phyloP scores from a whole-genome alignment of 257 asterid species.

The Voacanga thouarsii region DNA sequence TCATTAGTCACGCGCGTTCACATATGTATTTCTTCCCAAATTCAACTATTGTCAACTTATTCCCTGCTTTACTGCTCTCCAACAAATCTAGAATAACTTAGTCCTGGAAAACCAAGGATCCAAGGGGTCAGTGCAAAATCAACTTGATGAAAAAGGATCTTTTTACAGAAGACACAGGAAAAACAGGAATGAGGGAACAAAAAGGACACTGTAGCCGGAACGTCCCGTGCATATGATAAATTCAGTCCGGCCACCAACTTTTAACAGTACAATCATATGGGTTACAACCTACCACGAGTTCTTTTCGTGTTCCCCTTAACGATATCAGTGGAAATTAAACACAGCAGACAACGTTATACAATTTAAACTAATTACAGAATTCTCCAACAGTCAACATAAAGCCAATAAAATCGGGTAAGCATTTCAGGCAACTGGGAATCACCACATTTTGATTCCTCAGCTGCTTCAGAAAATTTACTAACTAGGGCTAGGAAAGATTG shows the following conservation, averaged over 20 bases:
- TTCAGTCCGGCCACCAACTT: background rate
- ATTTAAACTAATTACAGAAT: background rate
- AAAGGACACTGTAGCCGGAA: background rate
- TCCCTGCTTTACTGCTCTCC: too few species aligned
- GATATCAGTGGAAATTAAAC: background rate
- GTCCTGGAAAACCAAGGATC: too few species aligned
- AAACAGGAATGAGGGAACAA: background rate
- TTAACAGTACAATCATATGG: background rate
- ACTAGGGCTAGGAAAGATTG: background rate
- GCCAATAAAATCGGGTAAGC: background rate
- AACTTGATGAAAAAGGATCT: background rate
- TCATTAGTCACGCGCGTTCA: too few species aligned
- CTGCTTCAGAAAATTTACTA: background rate
- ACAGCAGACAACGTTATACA: background rate
- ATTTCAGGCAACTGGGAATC: background rate
- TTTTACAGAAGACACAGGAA: background rate
- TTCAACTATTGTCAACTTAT: too few species aligned
- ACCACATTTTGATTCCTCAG: background rate
- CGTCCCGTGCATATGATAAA: background rate
- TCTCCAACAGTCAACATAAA: background rate
- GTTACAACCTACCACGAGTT: background rate
- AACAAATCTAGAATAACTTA: too few species aligned
- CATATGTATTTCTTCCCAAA: too few species aligned
- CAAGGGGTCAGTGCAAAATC: too few species aligned
- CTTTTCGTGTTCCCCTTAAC: background rate